Evolutionary conservation across 495 filamentous ascomycete genomes (phyloP), one percentile per base, ranked within the genome.

Genomic region (Melanomma pulvis-pyrius): DNA sequence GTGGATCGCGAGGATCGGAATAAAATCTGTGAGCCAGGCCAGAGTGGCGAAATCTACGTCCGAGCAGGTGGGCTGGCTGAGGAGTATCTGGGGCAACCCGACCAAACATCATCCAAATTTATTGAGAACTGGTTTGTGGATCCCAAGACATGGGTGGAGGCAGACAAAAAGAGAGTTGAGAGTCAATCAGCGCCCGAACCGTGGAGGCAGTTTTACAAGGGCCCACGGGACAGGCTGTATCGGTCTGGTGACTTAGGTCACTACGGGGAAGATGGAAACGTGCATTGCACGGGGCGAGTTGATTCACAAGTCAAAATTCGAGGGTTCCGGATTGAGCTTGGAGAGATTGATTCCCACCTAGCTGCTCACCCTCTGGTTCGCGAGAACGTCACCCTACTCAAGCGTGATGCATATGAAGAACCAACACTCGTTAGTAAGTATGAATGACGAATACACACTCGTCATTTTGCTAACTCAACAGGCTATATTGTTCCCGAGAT

Each of bases 291-390:
- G 17, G 93, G 93, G 21, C 86, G 94, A 53, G 90, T 86, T 11
- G 94, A 98, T 72, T 84, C 91, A 70, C 94, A 98, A 71, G 89
- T 96, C 74, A 97, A 97, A 80, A 96, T 98, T 67, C 88, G 93
- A 54, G 93, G 93, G 5, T 97, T 98, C 81, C 83, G 93, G 55
- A 96, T 98, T 69, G 93, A 98, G 77, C 87, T 98, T 28, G 90
- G 90, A 64, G 94, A 98, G 58, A 97, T 97, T 61, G 93, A 98
- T 74, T 92, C 84, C 41, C 87, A 93, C 71, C 80, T 97, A 21
- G 88, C 87, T 46, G 84, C 88, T 47, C 87, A 96, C 75, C 87
- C 87, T 5, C 76, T 97, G 3, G 85, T 98, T 6, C 79, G 90
- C 19, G 94, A 98, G 66, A 93, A 92, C 77, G 87, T 92, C 55